Evolutionary conservation across 2,329 filamentous ascomycete species (phyloP).

Genomic region (Dichotomopilus funicola): DNA sequence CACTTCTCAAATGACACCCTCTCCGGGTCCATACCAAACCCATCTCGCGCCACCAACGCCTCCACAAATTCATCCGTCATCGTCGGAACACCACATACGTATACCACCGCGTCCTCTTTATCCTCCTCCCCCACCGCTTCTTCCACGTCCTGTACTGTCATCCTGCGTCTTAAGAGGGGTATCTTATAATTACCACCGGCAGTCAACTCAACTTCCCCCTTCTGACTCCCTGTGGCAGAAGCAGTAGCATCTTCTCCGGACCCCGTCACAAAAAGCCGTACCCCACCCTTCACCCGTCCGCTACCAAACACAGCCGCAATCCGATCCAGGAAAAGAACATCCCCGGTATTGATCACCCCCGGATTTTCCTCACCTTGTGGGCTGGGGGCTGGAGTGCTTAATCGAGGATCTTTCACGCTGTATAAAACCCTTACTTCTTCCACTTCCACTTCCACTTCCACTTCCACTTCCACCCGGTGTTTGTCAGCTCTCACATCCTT

Average conservation of each 20-base stretch:
- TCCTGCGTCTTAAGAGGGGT: slow-evolving; percentile 34
- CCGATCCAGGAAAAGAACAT: slow-evolving; percentile 47
- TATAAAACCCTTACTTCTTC: slow-evolving; percentile 57
- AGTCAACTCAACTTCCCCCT: slow-evolving; percentile 14
- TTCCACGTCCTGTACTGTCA: slow-evolving; percentile 37
- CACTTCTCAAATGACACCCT: slow-evolving; percentile 34
- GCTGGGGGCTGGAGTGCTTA: neutral
- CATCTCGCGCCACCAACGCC: slow-evolving; percentile 32
- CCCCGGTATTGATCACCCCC: neutral
- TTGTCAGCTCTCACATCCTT: too few relatives aligned
- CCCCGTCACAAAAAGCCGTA: slow-evolving; percentile 44
- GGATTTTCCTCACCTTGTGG: neutral
- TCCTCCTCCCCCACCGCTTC: slow-evolving; percentile 32
- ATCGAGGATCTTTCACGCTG: slow-evolving; percentile 37
- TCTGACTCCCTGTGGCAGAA: neutral
- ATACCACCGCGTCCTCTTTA: slow-evolving; percentile 45
- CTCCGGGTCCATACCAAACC: slow-evolving; percentile 23
- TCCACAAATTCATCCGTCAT: slow-evolving; percentile 64
- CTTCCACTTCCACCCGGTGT: neutral
- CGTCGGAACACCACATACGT: slow-evolving; percentile 59
- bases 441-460: neutral
- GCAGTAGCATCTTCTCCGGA: slow-evolving; percentile 13
- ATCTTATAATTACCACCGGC: slow-evolving; percentile 24
- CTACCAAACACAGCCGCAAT: slow-evolving; percentile 37
- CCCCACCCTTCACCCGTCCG: slow-evolving; percentile 33